Percentiles rank a stretch among this genome's conserved stretches.
Conservation (phyloP, 768 basidiomycete species). For the Boletus eberwhitei region DNA sequence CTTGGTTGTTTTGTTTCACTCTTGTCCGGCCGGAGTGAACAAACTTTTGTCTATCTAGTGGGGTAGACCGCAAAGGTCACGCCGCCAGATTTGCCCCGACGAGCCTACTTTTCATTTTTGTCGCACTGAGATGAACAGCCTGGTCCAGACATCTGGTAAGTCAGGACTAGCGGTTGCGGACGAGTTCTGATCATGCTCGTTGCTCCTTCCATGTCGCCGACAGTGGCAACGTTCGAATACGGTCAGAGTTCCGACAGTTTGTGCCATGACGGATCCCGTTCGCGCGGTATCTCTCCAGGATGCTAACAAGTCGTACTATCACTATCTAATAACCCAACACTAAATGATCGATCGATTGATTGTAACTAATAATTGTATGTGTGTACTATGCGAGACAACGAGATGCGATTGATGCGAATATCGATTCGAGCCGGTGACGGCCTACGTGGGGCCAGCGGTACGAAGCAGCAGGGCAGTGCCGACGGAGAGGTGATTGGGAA, state of each 20-base stretch:
- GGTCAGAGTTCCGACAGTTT: not conserved
- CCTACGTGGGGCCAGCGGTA: not conserved
- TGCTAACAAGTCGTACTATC: not conserved
- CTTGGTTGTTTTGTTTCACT: not conserved
- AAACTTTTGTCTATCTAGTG: no score
- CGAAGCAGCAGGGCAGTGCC: not conserved
- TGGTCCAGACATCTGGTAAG: no score
- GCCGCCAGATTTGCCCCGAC: not conserved
- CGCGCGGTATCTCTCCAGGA: not conserved
- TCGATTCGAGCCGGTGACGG: not conserved
- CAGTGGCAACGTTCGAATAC: not conserved
- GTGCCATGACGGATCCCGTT: not conserved
- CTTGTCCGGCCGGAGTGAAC: not conserved
- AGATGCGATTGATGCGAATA: constrained; percentile 5
- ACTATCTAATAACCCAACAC: constrained; percentile 16
- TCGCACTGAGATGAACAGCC: no score
- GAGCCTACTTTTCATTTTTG: no score
- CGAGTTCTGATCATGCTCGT: no score
- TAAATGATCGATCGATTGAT: constrained; percentile 14
- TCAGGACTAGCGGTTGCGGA: no score
- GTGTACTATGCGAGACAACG: constrained; percentile 17
- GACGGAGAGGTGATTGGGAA: not conserved
- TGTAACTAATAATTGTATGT: constrained; percentile 17
- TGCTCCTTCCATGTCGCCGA: no score
- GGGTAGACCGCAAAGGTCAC: no score